These are phyloP conservation scores for Tylopilus balloui DNA, from an alignment of 768 basidiomycete genomes.

Conservation along the genomic window DNA sequence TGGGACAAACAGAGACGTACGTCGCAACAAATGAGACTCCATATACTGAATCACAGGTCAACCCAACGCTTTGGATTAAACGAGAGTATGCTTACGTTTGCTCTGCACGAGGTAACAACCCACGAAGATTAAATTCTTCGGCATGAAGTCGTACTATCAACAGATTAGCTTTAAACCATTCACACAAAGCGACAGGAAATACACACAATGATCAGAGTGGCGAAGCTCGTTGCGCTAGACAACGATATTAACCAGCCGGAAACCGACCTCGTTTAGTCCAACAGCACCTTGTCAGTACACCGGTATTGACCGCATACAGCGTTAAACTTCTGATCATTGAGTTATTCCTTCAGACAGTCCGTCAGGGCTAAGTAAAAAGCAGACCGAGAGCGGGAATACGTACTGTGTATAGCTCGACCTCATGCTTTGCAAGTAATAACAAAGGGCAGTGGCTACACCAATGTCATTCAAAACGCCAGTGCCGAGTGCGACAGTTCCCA, in stretches of 20 bases:
- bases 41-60: slow-evolving; percentile 41
- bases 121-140: slow-evolving; percentile 54
- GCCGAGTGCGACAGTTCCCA: slow-evolving; percentile 48
- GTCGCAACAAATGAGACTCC: slow-evolving; percentile 64
- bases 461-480: slow-evolving; percentile 49
- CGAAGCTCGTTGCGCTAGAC: slow-evolving; percentile 32
- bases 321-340: slow-evolving; percentile 53
- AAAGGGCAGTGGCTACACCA: slow-evolving; percentile 47
- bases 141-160: slow-evolving; percentile 50
- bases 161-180: not conserved
- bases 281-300: slow-evolving; percentile 54
- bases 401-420: slow-evolving; percentile 47
- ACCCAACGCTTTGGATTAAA: not conserved
- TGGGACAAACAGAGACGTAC: slow-evolving; percentile 32
- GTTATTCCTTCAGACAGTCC: slow-evolving; percentile 39
- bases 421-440: slow-evolving; percentile 50
- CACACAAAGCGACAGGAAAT: not conserved
- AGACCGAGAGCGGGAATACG: slow-evolving; percentile 11
- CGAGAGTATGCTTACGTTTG: slow-evolving; percentile 46
- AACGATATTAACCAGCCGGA: not conserved
- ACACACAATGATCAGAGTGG: slow-evolving; percentile 55
- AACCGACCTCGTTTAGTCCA: not conserved
- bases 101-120: slow-evolving; percentile 60
- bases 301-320: slow-evolving; percentile 61
- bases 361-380: not conserved